Percentiles rank a stretch among this genome's conserved stretches.
Conservation (phyloP, 306 rosid species). For the Trifolium fragiferum region DNA sequence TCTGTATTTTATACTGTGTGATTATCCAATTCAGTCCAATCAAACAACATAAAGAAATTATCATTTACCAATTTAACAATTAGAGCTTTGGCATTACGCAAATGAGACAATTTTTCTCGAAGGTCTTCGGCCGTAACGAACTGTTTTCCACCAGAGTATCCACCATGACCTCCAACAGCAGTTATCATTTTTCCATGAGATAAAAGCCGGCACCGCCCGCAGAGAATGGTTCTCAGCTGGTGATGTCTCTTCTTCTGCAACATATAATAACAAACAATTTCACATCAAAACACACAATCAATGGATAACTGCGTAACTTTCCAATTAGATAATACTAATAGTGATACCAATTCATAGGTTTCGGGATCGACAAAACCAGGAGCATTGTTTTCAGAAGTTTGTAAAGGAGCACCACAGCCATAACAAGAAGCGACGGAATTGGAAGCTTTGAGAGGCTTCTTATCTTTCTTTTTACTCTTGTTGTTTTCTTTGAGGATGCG, state of each 20-base stretch:
- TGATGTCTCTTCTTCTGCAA: slow-evolving; percentile 92
- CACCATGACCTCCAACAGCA: slow-evolving; percentile 97
- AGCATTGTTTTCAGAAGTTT: slow-evolving; percentile 66
- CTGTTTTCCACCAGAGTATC: slow-evolving; percentile 84
- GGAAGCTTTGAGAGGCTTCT: slow-evolving; percentile 58
- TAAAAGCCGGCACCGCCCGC: slow-evolving; percentile 79
- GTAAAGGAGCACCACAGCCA: slow-evolving; percentile 94
- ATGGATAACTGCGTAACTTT: background rate
- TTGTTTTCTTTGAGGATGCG: slow-evolving; percentile 56
- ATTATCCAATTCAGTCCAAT: slow-evolving; percentile 21
- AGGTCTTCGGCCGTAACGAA: slow-evolving; percentile 85
- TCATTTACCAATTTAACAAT: slow-evolving; percentile 75
- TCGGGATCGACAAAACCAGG: slow-evolving; percentile 79
- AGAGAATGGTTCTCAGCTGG: slow-evolving; percentile 83
- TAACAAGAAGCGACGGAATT: slow-evolving; percentile 64
- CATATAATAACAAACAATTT: slow-evolving; percentile 4
- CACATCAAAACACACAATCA: background rate
- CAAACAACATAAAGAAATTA: slow-evolving; percentile 15
- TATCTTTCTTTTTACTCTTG: slow-evolving; percentile 52
- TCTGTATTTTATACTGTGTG: background rate
- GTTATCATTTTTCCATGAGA: slow-evolving; percentile 96
- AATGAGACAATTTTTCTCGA: slow-evolving; percentile 77
- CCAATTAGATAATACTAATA: background rate
- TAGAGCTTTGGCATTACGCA: slow-evolving; percentile 76
- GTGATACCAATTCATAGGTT: slow-evolving; percentile 70